These are phyloP conservation scores for Mariannaea sp. DNA, from an alignment of 2,329 filamentous ascomycete species.

Conservation along the genomic window DNA sequence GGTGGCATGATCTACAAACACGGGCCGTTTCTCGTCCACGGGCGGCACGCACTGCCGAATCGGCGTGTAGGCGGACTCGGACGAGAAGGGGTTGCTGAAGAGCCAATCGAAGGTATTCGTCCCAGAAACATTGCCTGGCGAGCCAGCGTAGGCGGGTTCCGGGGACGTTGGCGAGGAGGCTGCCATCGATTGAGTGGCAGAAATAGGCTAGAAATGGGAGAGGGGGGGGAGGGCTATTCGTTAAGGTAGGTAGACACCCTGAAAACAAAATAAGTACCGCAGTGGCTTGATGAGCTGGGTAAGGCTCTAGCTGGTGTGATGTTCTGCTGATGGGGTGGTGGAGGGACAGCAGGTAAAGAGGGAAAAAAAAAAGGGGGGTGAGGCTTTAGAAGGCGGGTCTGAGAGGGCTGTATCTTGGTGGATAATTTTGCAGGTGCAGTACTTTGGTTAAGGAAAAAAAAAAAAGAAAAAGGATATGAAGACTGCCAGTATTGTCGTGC, in stretches of 20 bases:
- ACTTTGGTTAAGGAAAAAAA: too few species aligned
- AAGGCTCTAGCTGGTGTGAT: neutral
- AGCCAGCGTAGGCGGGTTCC: slow-evolving; percentile 25
- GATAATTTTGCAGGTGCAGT: too few species aligned
- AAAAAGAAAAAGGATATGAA: too few species aligned
- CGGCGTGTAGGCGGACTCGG: slow-evolving; percentile 38
- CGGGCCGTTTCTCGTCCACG: slow-evolving; percentile 41
- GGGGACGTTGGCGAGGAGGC: slow-evolving; percentile 18
- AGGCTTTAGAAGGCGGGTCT: neutral
- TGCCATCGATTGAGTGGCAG: too few species aligned
- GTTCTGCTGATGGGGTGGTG: neutral
- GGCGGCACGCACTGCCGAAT: slow-evolving; percentile 38
- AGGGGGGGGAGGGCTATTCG: neutral
- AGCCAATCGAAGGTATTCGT: slow-evolving; percentile 45
- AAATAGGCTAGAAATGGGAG: too few species aligned
- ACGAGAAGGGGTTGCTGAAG: slow-evolving; percentile 45
- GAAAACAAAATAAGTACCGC: neutral
- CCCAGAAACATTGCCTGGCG: slow-evolving; percentile 26
- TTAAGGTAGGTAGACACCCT: neutral
- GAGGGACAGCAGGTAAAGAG: neutral
- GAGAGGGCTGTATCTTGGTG: too few species aligned
- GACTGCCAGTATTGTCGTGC: too few species aligned
- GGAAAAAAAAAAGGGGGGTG: slow-evolving; percentile 1
- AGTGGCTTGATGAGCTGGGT: too few species aligned
- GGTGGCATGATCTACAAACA: slow-evolving; percentile 48